phyloP scores from a whole-genome alignment of 2,329 filamentous ascomycete species.

The Alternaria angustiovoidea region DNA sequence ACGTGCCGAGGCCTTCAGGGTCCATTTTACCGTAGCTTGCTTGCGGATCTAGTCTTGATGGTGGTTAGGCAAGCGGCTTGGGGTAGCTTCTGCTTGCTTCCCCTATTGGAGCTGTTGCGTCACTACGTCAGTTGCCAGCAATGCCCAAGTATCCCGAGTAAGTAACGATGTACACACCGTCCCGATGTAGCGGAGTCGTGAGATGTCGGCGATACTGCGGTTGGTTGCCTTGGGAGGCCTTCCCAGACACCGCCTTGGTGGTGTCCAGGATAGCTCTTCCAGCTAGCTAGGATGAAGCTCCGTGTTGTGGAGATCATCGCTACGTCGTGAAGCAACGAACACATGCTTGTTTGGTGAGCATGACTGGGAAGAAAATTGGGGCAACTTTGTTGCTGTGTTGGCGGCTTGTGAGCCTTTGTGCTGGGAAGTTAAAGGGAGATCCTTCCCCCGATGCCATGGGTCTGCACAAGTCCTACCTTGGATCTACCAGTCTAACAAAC shows the following conservation, averaged over 20 bases:
- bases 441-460: conserved; percentile 14
- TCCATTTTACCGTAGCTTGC: conserved; percentile 4
- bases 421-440: conserved; percentile 8
- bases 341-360: conserved; percentile 9
- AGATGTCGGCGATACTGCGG: conserved; percentile 17
- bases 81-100: conserved; percentile 10
- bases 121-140: conserved; percentile 24
- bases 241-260: conserved; percentile 30
- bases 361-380: conserved; percentile 12
- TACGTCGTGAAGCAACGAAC: conserved; percentile 24
- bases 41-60: conserved; percentile 6
- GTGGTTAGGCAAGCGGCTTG: conserved; percentile 5
- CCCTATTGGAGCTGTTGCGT: conserved; percentile 27
- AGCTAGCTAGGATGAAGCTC: conserved; percentile 16
- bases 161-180: conserved; percentile 30
- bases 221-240: conserved; percentile 24
- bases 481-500: background rate
- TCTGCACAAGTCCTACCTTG: conserved; percentile 13
- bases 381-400: conserved; percentile 6
- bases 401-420: background rate
- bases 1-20: conserved; percentile 7
- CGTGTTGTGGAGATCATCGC: conserved; percentile 9
- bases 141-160: conserved; percentile 13
- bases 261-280: conserved; percentile 5
- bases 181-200: background rate